A percentile compares a stretch with the other conserved stretches of the same genome.
phyloP scores from a whole-genome alignment of 208 protist species.

The Eutreptiella sp. region DNA sequence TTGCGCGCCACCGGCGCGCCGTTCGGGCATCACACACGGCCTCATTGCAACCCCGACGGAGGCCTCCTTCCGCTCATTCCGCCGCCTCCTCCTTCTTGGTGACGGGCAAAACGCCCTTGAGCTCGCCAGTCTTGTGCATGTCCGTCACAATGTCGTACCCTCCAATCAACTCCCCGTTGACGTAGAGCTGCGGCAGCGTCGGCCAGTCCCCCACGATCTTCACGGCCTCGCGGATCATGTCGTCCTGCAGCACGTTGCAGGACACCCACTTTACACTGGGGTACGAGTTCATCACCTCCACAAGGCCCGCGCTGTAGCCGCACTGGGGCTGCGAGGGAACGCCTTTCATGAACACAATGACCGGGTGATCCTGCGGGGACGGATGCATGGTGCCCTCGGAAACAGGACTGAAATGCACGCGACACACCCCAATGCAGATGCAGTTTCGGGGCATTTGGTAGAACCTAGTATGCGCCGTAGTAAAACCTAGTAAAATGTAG shows the following conservation, averaged over 20 bases:
- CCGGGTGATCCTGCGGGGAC: slow-evolving; percentile 32
- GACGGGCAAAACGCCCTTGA: slow-evolving; percentile 59
- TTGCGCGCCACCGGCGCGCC: no score
- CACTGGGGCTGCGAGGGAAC: slow-evolving; percentile 86
- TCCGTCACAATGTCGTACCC: slow-evolving; percentile 84
- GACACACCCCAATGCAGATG: no score
- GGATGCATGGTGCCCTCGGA: no score
- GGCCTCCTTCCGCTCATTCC: no score
- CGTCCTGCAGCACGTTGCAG: slow-evolving; percentile 84
- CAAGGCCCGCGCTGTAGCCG: slow-evolving; percentile 84
- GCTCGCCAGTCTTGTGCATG: slow-evolving; percentile 70
- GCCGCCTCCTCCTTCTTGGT: no score
- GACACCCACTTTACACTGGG: slow-evolving; percentile 78
- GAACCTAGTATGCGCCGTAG: no score
- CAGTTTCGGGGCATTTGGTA: no score
- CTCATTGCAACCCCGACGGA: no score
- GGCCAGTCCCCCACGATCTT: slow-evolving; percentile 91
- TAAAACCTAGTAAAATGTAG: no score
- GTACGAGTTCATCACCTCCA: slow-evolving; percentile 80
- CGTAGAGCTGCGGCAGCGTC: slow-evolving; percentile 91
- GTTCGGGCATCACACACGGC: no score
- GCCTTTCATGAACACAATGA: slow-evolving; percentile 94
- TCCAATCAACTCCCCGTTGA: slow-evolving; percentile 91
- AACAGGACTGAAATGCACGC: no score
- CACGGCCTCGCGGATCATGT: slow-evolving; percentile 77